phyloP scores from a whole-genome alignment of 1,284 basidiomycete species.

The Apiotrichum sp. region DNA sequence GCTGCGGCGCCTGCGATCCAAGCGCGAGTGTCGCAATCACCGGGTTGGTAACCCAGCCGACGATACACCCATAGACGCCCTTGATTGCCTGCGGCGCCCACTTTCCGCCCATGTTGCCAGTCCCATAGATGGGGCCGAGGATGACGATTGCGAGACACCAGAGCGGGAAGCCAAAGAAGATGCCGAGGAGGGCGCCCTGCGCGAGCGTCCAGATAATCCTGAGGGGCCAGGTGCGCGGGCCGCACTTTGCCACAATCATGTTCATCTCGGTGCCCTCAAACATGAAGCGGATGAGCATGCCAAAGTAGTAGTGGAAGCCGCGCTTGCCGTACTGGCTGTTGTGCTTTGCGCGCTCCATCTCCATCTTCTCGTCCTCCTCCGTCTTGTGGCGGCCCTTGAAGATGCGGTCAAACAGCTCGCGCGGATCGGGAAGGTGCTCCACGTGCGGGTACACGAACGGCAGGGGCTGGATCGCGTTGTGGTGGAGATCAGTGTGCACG shows the following conservation, averaged over 20 bases:
- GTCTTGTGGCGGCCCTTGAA: constrained; percentile 3
- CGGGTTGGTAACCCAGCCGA: constrained; percentile 47
- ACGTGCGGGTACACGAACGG: constrained; percentile 48
- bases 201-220: constrained; percentile 38
- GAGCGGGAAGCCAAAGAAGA: constrained; percentile 44
- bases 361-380: constrained; percentile 2
- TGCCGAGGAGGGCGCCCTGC: constrained; percentile 42
- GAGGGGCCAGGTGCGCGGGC: constrained; percentile 24
- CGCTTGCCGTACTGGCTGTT: neutral
- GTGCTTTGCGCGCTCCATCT: constrained; percentile 2
- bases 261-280: constrained; percentile 48
- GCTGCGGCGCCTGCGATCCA: constrained; percentile 45
- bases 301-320: constrained; percentile 31
- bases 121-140: constrained; percentile 44
- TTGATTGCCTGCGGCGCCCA: constrained; percentile 48
- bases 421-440: constrained; percentile 43
- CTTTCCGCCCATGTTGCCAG: constrained; percentile 35
- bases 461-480: constrained; percentile 37
- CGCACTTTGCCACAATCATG: constrained; percentile 30
- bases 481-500: constrained; percentile 47
- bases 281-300: constrained; percentile 45
- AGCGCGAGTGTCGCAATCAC: constrained; percentile 44
- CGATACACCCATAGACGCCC: constrained; percentile 40
- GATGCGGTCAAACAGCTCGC: constrained; percentile 15
- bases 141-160: constrained; percentile 45